Base-by-base conservation (phyloP, 225 moss, liverwort and hornwort genomes). In the Pseudoscleropodium purum region DNA sequence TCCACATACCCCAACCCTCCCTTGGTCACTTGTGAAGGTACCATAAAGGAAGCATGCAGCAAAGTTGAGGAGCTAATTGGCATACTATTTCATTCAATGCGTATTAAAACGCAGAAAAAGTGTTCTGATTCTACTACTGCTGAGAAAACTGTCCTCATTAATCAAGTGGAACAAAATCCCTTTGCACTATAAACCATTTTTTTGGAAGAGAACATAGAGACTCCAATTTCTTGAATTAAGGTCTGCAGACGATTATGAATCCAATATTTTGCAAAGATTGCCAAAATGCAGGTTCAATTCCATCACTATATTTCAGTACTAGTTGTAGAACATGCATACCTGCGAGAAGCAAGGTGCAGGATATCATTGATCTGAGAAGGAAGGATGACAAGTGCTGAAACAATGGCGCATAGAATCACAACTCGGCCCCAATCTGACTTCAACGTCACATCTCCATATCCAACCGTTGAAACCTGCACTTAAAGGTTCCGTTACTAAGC, bases 401-500 rank as follows among this genome's bases (percentile, higher is more conserved):
- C 36, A 72, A 98, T 98, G 61, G 95, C 92, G 67, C 95, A 90
- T n/a, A 94, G 89, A 41, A 93, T 93, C 65, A 96, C 92, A 87
- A 88, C 90, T 85, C 96, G 92, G 33, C 98, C 97, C 95, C 89
- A 91, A 47, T 84, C 88, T 57, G 97, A 96, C 90, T 95, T 95
- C 64, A 97, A 87, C 24, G 89, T 93, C 64, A 98, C 88, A 89
- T 98, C 98, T 66, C 98, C 98, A 95, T 97, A 97, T 49, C 97
- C 98, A 82, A 98, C 97, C 5, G 96, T 98, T 79, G 96, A 96
- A 90, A 98, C 92, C 98, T 98, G 92, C 89, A 81, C 56, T 82
- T 59, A 26, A 51, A 79, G 73, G 13, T 77, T 37, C 15, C 65
- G 25, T 68, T 51, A 64, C 69, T 47, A 56, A 82, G 64, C 51